Conservation (phyloP, 768 basidiomycete species). For the Lactarius sp. region DNA sequence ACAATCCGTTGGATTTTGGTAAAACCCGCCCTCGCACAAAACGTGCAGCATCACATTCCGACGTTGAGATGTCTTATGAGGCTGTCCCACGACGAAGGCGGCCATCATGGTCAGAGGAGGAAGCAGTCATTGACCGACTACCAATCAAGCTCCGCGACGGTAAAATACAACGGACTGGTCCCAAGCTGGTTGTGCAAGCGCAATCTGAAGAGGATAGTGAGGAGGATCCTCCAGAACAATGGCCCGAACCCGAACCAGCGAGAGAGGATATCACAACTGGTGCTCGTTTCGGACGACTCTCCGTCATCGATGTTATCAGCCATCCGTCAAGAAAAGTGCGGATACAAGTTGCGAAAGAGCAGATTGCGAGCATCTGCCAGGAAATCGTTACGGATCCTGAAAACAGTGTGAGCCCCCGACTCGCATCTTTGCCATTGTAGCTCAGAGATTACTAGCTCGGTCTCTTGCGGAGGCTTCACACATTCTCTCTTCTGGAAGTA, state of each 20-base stretch:
- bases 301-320: constrained; percentile 65
- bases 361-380: constrained; percentile 90
- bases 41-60: constrained; percentile 40
- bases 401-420: constrained; percentile 62
- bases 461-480: constrained; percentile 80
- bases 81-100: constrained; percentile 49
- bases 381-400: constrained; percentile 94
- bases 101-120: constrained; percentile 42
- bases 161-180: constrained; percentile 57
- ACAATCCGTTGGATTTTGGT: constrained; percentile 26
- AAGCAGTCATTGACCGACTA: constrained; percentile 53
- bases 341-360: constrained; percentile 81
- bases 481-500: constrained; percentile 79
- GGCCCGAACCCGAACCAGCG: constrained; percentile 28
- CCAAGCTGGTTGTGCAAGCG: constrained; percentile 29
- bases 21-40: constrained; percentile 25
- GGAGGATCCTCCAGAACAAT: constrained; percentile 31
- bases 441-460: constrained; percentile 54
- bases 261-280: constrained; percentile 77
- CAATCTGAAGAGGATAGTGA: constrained; percentile 35
- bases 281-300: constrained; percentile 81
- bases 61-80: constrained; percentile 72
- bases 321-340: constrained; percentile 61
- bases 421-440: constrained; percentile 5
- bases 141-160: constrained; percentile 88